These are phyloP conservation scores for Rhizodiscina lignyota DNA, from an alignment of 495 filamentous ascomycete genomes.

Conservation along the genomic window DNA sequence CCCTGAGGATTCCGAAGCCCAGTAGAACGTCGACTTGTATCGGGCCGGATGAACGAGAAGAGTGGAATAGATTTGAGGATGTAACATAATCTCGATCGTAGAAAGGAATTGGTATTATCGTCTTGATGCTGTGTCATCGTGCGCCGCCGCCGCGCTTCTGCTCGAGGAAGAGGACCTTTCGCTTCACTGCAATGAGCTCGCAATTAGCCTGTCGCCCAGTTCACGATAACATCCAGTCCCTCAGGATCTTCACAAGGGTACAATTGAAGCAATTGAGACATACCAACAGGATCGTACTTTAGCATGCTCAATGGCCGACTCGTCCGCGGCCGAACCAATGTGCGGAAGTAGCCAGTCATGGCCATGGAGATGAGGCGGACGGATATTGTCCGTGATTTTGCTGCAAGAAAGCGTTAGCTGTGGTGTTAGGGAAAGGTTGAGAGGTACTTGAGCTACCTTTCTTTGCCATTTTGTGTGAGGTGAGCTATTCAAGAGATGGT, in stretches of 20 bases:
- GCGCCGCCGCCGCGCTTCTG: constrained; percentile 52
- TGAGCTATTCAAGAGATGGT: no score
- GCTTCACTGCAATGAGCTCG: constrained; percentile 36
- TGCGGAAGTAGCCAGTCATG: constrained; percentile 93
- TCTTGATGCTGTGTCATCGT: no score
- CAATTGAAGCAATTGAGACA: constrained; percentile 14
- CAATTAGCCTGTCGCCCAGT: no score
- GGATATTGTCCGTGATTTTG: constrained; percentile 78
- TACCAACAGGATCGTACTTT: constrained; percentile 98
- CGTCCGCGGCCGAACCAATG: constrained; percentile 62
- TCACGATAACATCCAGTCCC: constrained; percentile 2
- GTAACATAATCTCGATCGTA: no score
- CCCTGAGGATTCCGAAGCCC: no score
- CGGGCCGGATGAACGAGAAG: no score
- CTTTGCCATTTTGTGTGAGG: constrained; percentile 1
- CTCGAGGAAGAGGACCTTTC: constrained; percentile 85
- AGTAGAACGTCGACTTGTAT: no score
- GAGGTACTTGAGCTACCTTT: not conserved
- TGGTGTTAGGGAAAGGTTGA: not conserved
- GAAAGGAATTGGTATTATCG: no score
- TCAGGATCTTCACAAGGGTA: not conserved
- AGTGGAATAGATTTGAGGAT: no score
- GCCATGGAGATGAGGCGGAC: constrained; percentile 98
- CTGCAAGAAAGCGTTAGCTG: constrained; percentile 25
- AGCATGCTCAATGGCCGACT: constrained; percentile 85